phyloP scores from a whole-genome alignment of 2,329 filamentous ascomycete species.

The Trichoderma sp. region DNA sequence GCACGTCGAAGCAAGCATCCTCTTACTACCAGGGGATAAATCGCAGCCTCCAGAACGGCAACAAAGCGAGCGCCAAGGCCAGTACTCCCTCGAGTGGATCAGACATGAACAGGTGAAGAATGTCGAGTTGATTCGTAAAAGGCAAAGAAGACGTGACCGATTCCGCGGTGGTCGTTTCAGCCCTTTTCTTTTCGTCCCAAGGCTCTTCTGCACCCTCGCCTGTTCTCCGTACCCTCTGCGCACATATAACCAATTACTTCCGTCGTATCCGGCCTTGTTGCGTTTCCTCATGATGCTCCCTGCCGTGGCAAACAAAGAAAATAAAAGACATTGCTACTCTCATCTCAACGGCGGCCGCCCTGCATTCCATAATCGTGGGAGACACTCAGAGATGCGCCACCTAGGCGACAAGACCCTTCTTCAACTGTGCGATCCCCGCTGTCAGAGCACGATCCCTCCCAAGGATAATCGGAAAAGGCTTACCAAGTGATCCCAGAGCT shows the following conservation, averaged over 20 bases:
- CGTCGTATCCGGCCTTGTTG: constrained; percentile 2
- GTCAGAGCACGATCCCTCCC: neutral
- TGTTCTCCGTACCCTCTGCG: constrained; percentile 9
- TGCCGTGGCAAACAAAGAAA: constrained; percentile 15
- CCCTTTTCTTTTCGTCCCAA: neutral
- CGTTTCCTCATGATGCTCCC: constrained; percentile 11
- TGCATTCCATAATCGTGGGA: neutral
- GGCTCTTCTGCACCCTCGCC: neutral
- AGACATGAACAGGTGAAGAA: neutral
- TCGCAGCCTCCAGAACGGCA: neutral
- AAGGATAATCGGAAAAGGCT: constrained; percentile 34
- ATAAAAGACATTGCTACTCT: constrained; percentile 10
- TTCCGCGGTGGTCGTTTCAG: constrained; percentile 12
- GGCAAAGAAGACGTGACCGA: constrained; percentile 6
- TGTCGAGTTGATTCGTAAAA: constrained; percentile 11
- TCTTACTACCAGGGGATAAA: neutral
- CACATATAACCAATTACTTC: constrained; percentile 17
- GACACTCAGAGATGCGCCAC: neutral
- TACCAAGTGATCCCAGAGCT: constrained; percentile 87
- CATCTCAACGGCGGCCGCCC: constrained; percentile 5
- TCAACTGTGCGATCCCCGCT: constrained; percentile 37
- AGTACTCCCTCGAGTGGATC: neutral
- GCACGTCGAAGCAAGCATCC: neutral
- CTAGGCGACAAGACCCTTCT: constrained; percentile 47
- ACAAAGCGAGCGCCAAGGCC: neutral